Base-by-base conservation (phyloP, 176 grass and related monocot species). In the Oryza glumipatula region DNA sequence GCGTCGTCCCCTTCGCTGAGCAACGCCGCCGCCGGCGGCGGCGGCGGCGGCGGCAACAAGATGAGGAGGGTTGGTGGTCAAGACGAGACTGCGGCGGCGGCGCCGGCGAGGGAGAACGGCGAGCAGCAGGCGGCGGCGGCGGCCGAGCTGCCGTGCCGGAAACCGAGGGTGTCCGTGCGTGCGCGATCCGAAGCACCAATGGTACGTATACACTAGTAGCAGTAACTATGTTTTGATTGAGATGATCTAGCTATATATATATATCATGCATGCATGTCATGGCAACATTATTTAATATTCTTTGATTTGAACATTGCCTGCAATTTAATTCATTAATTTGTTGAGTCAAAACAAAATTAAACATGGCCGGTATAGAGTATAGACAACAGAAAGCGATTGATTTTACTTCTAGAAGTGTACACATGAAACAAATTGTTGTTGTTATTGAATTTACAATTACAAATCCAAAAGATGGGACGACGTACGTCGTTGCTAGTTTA, bases 171-270 rank as follows among this genome's bases (percentile, higher is more conserved):
- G 7, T 94, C 95, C 3, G 92, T 97, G 71, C 95, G 95, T 0
- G 95, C 95, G 7, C 90, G 95, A 61, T 97, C 95, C 1, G 95
- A 97, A 73, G 95, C 92, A 45, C 92, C 92, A 65, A 97, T 94
- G 92, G 95, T 97, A 94, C 38, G 41, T 9, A 14, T 8, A 11
- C 2, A 32, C 4, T 19, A 1, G 3, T 17, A 44, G 6, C 3
- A 41, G 43, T 61, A 58, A 12, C 3, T 58, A 7, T 38, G 9
- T 21, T 60, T 60, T 58, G 48, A 32, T 19, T 21, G 5, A 13
- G 24, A 21, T 30, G 23, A 56, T 8, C 7, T 43, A 43, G 7
- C 7, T 43, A 43, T 43, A 32, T 8, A 43, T 43, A 8, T 2
- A 43, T 8, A 47, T 15, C 35, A 32, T 32, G 30, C 30, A 32